phyloP scores from a whole-genome alignment of 768 basidiomycete genomes.

The Boletus rubescentipes region DNA sequence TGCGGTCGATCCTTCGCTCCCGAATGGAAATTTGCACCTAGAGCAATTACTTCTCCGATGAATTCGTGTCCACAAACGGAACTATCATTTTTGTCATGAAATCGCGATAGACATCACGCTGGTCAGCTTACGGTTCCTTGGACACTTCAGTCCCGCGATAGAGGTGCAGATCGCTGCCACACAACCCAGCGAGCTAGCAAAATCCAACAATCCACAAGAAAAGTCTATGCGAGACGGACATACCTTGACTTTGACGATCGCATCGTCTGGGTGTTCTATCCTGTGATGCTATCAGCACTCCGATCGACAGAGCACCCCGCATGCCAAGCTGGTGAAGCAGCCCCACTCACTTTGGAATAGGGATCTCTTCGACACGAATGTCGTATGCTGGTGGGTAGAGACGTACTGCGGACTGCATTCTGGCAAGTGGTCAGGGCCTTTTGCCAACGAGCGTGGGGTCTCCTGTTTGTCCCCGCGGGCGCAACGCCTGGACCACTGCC shows the following conservation, averaged over 20 bases:
- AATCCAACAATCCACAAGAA: neutral
- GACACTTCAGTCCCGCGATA: constrained; percentile 65
- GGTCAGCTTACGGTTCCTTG: constrained; percentile 46
- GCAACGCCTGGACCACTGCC: no score
- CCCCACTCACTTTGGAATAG: constrained; percentile 51
- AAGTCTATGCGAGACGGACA: constrained; percentile 9
- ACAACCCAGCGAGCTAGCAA: constrained; percentile 60
- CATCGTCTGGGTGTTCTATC: constrained; percentile 73
- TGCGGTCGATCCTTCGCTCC: constrained; percentile 49
- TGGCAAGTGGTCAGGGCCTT: neutral
- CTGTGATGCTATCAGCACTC: constrained; percentile 32
- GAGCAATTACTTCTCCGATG: constrained; percentile 65
- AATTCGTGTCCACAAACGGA: constrained; percentile 77
- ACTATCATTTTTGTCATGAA: constrained; percentile 35
- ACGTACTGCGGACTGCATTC: constrained; percentile 39
- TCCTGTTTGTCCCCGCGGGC: no score
- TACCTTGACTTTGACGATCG: constrained; percentile 72
- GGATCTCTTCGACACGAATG: constrained; percentile 63
- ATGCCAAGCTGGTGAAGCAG: neutral
- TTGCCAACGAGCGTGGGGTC: no score
- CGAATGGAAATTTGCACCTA: constrained; percentile 58
- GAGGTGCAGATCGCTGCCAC: constrained; percentile 74
- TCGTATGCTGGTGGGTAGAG: constrained; percentile 71
- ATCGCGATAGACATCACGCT: neutral
- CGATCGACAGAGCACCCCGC: neutral